phyloP scores from a whole-genome alignment of 805 yeast species.

The Pichia occidentalis region DNA sequence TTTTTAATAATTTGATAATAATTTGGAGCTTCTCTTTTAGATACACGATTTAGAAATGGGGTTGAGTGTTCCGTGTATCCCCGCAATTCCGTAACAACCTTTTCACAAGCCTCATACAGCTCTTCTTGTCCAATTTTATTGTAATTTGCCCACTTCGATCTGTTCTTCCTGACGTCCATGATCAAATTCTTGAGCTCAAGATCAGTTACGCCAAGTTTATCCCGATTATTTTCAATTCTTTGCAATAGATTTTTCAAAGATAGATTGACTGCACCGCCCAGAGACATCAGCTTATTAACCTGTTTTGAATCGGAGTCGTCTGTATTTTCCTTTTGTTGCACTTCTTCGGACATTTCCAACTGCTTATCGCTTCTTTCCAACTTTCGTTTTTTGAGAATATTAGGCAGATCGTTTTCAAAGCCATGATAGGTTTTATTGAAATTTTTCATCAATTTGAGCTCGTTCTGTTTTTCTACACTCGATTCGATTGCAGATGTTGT shows the following conservation, averaged over 20 bases:
- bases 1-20: conserved; percentile 82
- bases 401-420: conserved; percentile 71
- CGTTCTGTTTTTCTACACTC: conserved; percentile 35
- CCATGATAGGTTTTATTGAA: conserved; percentile 70
- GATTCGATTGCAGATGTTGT: conserved; percentile 35
- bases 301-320: conserved; percentile 20
- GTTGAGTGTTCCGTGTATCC: conserved; percentile 95
- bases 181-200: conserved; percentile 77
- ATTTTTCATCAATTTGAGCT: conserved; percentile 43
- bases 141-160: conserved; percentile 98
- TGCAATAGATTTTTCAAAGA: conserved; percentile 74
- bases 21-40: conserved; percentile 96
- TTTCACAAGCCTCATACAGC: conserved; percentile 94
- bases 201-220: conserved; percentile 69
- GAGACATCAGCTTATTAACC: conserved; percentile 27
- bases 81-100: conserved; percentile 82
- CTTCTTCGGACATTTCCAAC: conserved; percentile 36
- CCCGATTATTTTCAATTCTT: conserved; percentile 72
- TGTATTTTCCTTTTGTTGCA: conserved; percentile 11
- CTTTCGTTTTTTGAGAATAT: conserved; percentile 65
- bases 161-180: conserved; percentile 86
- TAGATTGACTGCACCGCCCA: conserved; percentile 64
- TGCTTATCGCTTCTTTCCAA: conserved; percentile 76
- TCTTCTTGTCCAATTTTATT: conserved; percentile 96
- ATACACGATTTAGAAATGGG: conserved; percentile 91